Base-by-base conservation (phyloP, 371 early-diverging fungal genomes). In the Syncephalastrum sp. region DNA sequence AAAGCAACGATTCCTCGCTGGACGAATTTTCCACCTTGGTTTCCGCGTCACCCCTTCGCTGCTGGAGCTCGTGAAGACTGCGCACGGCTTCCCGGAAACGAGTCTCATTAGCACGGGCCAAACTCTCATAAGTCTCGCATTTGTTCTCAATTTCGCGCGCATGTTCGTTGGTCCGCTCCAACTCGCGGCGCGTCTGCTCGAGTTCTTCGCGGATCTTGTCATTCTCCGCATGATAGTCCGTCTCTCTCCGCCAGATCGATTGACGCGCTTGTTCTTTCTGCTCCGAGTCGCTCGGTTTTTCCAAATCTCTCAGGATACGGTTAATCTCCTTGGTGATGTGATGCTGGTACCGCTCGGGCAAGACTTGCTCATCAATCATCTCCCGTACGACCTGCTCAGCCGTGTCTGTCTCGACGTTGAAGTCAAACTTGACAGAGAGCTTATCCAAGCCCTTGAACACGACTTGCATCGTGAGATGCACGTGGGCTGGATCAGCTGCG, bases 351-450 rank as follows among this genome's bases (percentile, higher is more conserved):
- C 75, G 68, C 50, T 88, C 82, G 25, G 86, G 89, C 17, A 93
- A 76, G 10, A 93, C 91, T 45, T 89, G 75, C 57, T 93, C 93
- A 47, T 87, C 90, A 63, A 93, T 91, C 94, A 97, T 95, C 65
- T 97, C 97, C 16, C 84, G 85, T 1, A 93, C 92, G 33, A 97
- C 94, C 57, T 90, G 89, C 57, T 94, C 95, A 1, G 95, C 92
- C 3, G 96, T 95, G 58, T 97, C 97, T 1, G 84, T 87, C 47
- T 92, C 87, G 4, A 84, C 83, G 68, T 95, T 90, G 69, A 92
- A 95, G 57, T 90, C 90, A 74, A 97, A 97, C 68, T 92, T 93
- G 43, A 95, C 91, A 7, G 93, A 90, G 2, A 88, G 70, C 54
- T 83, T 84, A 65, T 92, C 93, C 75, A 85, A 85, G 19, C 91